Evolutionary conservation across 768 basidiomycete species (phyloP).

Genomic region (Megacollybia marginata): DNA sequence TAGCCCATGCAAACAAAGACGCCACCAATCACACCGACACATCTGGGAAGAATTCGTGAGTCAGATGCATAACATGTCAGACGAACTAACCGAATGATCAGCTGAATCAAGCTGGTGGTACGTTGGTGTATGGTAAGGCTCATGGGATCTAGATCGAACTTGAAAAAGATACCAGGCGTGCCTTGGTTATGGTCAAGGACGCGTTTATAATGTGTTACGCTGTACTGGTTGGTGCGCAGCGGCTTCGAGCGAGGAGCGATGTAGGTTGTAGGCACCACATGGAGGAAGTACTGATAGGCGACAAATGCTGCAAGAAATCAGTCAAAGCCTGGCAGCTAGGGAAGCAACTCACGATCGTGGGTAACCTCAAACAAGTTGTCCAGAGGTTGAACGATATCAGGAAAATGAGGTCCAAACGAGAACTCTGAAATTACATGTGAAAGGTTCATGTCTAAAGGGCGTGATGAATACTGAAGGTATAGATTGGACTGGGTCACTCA

Average conservation of each 20-base stretch:
- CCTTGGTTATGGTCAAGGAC: constrained; percentile 67
- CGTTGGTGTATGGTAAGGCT: constrained; percentile 80
- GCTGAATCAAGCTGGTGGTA: constrained; percentile 73
- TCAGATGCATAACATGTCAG: background rate
- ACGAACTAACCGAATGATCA: constrained; percentile 58
- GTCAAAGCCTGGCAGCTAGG: constrained; percentile 1
- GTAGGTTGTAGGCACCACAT: constrained; percentile 94
- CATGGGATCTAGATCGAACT: constrained; percentile 93
- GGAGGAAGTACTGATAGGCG: constrained; percentile 91
- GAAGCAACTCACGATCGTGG: constrained; percentile 44
- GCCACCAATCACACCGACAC: constrained; percentile 90
- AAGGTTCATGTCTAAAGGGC: constrained; percentile 78
- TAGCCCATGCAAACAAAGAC: constrained; percentile 83
- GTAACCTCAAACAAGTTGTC: constrained; percentile 83
- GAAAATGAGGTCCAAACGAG: constrained; percentile 94
- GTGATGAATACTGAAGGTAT: background rate
- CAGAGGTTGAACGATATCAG: constrained; percentile 89
- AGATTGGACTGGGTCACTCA: constrained; percentile 34
- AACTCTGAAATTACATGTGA: constrained; percentile 96
- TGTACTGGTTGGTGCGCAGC: constrained; percentile 79
- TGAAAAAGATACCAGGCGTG: constrained; percentile 96
- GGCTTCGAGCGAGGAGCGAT: constrained; percentile 62
- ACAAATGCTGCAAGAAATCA: constrained; percentile 54
- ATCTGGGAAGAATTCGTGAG: constrained; percentile 26
- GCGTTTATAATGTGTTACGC: constrained; percentile 88